phyloP scores from a whole-genome alignment of 2,329 filamentous ascomycete species.

The Fusarium humuli region DNA sequence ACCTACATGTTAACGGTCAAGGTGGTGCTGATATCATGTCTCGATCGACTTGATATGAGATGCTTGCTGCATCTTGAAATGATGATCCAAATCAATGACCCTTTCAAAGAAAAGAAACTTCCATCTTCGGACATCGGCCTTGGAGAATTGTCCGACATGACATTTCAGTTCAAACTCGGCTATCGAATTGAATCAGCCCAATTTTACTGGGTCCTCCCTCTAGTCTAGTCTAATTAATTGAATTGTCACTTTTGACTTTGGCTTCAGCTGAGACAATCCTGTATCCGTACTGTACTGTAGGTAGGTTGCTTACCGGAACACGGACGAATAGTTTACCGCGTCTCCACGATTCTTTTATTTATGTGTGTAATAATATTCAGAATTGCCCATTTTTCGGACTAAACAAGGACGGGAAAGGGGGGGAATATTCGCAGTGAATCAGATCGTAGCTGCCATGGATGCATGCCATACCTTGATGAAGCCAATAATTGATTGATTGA shows the following conservation, averaged over 20 bases:
- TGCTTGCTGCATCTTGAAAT: not conserved
- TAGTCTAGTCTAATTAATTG: not conserved
- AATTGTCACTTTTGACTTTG: not conserved
- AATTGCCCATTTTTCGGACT: not conserved
- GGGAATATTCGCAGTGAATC: not conserved
- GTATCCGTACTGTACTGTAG: too few relatives aligned
- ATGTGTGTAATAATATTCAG: not conserved
- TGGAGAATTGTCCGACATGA: slow-evolving; percentile 43
- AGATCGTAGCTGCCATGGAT: not conserved
- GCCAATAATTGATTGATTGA: not conserved
- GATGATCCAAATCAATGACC: slow-evolving; percentile 29
- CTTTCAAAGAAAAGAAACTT: slow-evolving; percentile 6
- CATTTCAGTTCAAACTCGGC: slow-evolving; percentile 12
- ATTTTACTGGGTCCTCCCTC: slow-evolving; percentile 4
- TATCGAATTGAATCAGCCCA: slow-evolving; percentile 26
- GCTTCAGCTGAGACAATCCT: not conserved
- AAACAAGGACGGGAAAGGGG: not conserved
- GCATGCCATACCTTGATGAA: not conserved
- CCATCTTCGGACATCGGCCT: slow-evolving; percentile 49
- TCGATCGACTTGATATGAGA: not conserved
- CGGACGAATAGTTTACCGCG: slow-evolving; percentile 29
- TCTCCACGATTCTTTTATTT: not conserved
- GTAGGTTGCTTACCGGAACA: slow-evolving; percentile 14
- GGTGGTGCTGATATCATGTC: not conserved
- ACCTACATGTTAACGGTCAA: not conserved